Base-by-base conservation (phyloP, 192 early-diverging fungal species). In the Chytriomyces hyalinus region DNA sequence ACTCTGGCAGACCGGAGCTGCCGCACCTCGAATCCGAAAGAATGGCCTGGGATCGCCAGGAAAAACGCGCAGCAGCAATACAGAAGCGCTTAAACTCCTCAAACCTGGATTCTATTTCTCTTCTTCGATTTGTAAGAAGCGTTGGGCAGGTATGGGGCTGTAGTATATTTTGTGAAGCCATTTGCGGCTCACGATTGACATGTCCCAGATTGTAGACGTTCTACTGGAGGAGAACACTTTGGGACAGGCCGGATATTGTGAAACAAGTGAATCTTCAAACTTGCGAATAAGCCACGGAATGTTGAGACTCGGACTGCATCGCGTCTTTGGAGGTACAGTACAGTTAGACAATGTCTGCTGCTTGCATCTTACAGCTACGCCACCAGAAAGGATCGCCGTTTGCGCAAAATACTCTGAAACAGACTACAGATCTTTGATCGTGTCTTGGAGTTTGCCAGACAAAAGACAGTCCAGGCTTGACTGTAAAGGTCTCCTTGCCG, bases 191-290 rank as follows among this genome's bases (percentile, higher is more conserved):
- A 28, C 62, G 36, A 36, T 73, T 78, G 51, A 61, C 2, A 46
- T 67, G 22, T 24, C 6, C 20, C 46, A 82, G 84, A 81, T 85
- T n/a, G 78, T 86, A 66, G 82, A 86, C 28, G 65, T 78, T 9
- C 53, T 86, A 8, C 50, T 86, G 22, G 85, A 86, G 26, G 85
- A 86, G 64, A 86, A 83, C 48, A 62, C 76, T 0, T 65, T 45
- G 10, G 44, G 80, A 67, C 59, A 62, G 80, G 26, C 61, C 73
- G 44, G 65, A 57, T 48, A 70, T 49, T 65, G 79, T 79, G 61
- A 67, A 28, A 22, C 48, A 44, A 43, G 49, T 11, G 51, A 69
- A 6, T 15, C 60, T 9, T 73, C 73, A 15, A 53, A 68, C 15
- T 10, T 85, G 9, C 43, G 49, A 28, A 79, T 85, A 1, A 83